phyloP scores from a whole-genome alignment of 2,329 filamentous ascomycete genomes.

The Fusarium sp. region DNA sequence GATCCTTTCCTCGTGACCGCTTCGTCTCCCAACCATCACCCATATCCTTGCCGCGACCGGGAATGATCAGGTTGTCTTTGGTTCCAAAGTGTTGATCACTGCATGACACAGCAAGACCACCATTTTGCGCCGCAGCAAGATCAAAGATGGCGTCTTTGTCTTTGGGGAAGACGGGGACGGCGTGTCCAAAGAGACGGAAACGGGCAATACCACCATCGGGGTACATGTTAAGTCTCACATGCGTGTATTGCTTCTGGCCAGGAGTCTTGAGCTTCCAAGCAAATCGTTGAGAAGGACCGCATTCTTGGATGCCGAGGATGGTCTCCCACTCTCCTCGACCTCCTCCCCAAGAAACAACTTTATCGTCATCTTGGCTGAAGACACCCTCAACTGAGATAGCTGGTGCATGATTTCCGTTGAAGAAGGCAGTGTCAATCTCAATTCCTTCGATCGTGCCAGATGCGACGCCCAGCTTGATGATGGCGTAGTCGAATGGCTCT shows the following conservation, averaged over 20 bases:
- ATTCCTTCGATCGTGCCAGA: constrained; percentile 78
- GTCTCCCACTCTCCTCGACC: constrained; percentile 74
- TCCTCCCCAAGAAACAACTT: constrained; percentile 72
- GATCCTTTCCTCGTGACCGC: constrained; percentile 75
- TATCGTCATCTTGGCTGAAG: constrained; percentile 72
- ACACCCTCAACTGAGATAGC: constrained; percentile 81
- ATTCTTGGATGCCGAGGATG: constrained; percentile 75
- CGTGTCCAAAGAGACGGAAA: constrained; percentile 81
- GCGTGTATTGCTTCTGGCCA: constrained; percentile 76
- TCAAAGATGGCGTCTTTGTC: constrained; percentile 75
- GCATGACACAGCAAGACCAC: constrained; percentile 78
- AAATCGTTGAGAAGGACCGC: constrained; percentile 78
- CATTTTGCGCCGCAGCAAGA: constrained; percentile 81
- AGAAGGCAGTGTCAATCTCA: constrained; percentile 84
- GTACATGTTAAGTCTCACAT: constrained; percentile 85
- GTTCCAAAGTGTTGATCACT: constrained; percentile 88
- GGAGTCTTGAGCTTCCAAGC: constrained; percentile 73
- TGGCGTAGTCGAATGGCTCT: constrained; percentile 73
- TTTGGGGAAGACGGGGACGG: constrained; percentile 79
- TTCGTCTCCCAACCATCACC: constrained; percentile 90
- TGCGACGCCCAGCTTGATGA: constrained; percentile 73
- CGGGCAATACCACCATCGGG: constrained; percentile 86
- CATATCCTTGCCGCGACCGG: constrained; percentile 84
- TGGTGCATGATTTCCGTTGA: constrained; percentile 84
- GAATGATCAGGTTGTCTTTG: constrained; percentile 82